Conservation (phyloP, 805 yeast species). For the Ogataea nakhonphanomensis region DNA sequence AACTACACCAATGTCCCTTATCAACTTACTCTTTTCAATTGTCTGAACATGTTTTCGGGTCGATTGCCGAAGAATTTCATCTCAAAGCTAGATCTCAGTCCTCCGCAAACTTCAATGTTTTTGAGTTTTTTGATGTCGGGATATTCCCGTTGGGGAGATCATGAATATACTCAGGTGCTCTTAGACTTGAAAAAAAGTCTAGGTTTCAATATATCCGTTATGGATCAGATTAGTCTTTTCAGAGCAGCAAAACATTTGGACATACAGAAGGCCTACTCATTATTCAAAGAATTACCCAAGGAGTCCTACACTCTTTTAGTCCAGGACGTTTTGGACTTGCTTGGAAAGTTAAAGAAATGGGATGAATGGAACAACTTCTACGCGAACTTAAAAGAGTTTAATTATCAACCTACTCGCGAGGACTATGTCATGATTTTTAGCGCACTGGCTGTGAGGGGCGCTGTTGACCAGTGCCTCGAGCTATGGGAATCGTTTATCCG, state of each 20-base stretch:
- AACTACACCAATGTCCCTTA: slow-evolving; percentile 9
- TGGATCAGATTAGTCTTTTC: slow-evolving; percentile 23
- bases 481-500: slow-evolving; percentile 43
- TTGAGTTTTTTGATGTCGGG: slow-evolving; percentile 22
- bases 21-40: slow-evolving; percentile 14
- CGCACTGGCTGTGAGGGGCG: slow-evolving; percentile 54
- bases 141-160: slow-evolving; percentile 24
- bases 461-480: slow-evolving; percentile 36
- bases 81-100: slow-evolving; percentile 4
- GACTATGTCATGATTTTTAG: slow-evolving; percentile 63
- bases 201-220: slow-evolving; percentile 4
- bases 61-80: slow-evolving; percentile 12
- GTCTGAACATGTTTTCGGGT: slow-evolving; percentile 11
- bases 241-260: slow-evolving; percentile 6
- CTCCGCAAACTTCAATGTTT: slow-evolving; percentile 6
- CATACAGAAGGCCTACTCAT: slow-evolving; percentile 4
- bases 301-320: not conserved
- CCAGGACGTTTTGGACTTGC: not conserved
- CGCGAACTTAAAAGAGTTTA: slow-evolving; percentile 54
- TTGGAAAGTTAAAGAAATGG: slow-evolving; percentile 36
- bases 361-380: slow-evolving; percentile 51
- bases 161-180: slow-evolving; percentile 12
- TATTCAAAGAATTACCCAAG: slow-evolving; percentile 3
- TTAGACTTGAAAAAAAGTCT: slow-evolving; percentile 11
- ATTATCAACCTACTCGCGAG: slow-evolving; percentile 38